Conservation (phyloP, 441 rosid genomes). For the Raphanus hybrid region DNA sequence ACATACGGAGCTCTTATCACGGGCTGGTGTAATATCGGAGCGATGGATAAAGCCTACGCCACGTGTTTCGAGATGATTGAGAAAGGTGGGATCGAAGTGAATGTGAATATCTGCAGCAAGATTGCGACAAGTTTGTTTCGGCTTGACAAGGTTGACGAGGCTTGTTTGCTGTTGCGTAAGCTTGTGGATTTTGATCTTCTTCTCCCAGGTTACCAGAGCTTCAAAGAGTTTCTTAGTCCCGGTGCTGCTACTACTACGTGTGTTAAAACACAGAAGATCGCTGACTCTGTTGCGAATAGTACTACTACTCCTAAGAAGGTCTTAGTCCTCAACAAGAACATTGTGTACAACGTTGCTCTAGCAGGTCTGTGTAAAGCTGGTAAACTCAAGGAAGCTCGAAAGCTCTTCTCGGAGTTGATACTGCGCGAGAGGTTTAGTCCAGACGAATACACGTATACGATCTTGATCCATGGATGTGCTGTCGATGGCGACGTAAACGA, state of each 20-base stretch:
- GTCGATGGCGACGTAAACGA: constrained; percentile 61
- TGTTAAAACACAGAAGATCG: constrained; percentile 53
- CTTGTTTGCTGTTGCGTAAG: constrained; percentile 66
- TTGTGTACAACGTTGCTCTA: constrained; percentile 72
- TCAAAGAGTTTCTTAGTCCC: constrained; percentile 40
- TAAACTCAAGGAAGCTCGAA: constrained; percentile 61
- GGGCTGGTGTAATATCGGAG: constrained; percentile 72
- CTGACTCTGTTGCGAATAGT: constrained; percentile 48
- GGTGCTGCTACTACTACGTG: constrained; percentile 33
- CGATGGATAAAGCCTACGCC: constrained; percentile 62
- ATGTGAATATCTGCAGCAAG: constrained; percentile 69
- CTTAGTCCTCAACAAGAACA: constrained; percentile 56
- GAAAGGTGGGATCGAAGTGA: constrained; percentile 54
- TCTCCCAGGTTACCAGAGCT: constrained; percentile 42
- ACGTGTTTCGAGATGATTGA: constrained; percentile 67
- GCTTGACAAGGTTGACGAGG: constrained; percentile 65
- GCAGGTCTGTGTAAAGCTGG: constrained; percentile 77
- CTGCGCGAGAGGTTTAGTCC: constrained; percentile 53
- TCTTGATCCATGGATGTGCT: constrained; percentile 68
- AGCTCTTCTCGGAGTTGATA: constrained; percentile 55
- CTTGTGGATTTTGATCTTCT: constrained; percentile 58
- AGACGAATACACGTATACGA: constrained; percentile 69
- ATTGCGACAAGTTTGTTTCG: constrained; percentile 64
- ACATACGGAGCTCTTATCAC: constrained; percentile 67
- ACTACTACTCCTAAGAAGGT: constrained; percentile 39